Percentiles rank a stretch among this genome's conserved stretches.
These are phyloP conservation scores for Xylaria acuta DNA, from an alignment of 495 filamentous ascomycete genomes.

Conservation along the genomic window DNA sequence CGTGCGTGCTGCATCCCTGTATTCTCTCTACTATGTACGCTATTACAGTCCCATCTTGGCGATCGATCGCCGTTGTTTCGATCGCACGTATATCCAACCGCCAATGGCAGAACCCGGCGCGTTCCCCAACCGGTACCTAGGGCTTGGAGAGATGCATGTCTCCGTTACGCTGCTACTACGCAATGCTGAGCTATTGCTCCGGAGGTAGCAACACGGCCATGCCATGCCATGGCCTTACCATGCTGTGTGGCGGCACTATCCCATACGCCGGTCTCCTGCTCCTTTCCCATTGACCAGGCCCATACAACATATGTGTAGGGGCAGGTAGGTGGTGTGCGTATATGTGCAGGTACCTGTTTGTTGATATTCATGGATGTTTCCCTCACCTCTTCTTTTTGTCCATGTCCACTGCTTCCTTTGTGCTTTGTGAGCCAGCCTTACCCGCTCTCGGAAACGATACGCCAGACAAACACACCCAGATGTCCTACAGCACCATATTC, in stretches of 20 bases:
- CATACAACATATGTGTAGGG: too few species aligned
- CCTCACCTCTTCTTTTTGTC: neutral
- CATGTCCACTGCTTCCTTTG: conserved; percentile 9
- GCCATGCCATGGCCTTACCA: neutral
- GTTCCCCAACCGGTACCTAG: neutral
- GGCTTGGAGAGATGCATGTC: neutral
- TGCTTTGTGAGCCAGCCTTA: conserved; percentile 15
- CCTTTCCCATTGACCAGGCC: neutral
- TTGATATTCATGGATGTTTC: neutral
- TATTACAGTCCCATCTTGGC: neutral
- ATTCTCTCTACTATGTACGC: too few species aligned
- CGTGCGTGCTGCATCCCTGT: neutral
- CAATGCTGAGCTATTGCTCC: conserved; percentile 23
- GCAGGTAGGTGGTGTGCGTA: neutral
- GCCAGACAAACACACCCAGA: neutral
- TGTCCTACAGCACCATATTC: neutral
- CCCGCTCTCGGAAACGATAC: neutral
- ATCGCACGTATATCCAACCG: neutral
- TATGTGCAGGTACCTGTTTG: neutral
- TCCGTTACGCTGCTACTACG: neutral
- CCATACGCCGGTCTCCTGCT: neutral
- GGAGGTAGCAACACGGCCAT: neutral
- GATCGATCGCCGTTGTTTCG: conserved; percentile 8
- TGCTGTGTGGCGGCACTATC: neutral
- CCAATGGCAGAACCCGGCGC: neutral